Evolutionary conservation across 148 eudicot species (phyloP).

Genomic region (Vaccinium darrowii): DNA sequence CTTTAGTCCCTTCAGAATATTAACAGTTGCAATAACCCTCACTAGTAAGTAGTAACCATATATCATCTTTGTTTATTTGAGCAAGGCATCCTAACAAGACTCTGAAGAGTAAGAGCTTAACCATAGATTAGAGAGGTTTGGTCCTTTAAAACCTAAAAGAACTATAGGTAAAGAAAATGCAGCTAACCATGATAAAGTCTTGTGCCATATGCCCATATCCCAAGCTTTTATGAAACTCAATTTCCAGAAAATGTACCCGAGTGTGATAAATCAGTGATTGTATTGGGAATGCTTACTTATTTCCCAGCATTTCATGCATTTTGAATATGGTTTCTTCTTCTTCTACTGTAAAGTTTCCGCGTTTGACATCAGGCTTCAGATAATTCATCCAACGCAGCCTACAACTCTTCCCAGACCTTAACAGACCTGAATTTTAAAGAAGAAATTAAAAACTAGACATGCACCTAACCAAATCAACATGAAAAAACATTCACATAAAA

Average conservation of each 20-base stretch:
- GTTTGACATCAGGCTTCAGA: slow-evolving; percentile 22
- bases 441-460: not conserved
- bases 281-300: slow-evolving; percentile 10
- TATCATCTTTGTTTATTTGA: not conserved
- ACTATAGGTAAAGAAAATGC: no score
- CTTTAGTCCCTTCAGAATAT: no score
- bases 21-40: no score
- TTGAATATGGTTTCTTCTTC: slow-evolving; percentile 28
- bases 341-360: slow-evolving; percentile 22
- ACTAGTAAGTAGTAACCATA: no score
- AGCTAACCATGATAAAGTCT: not conserved
- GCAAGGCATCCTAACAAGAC: not conserved
- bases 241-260: not conserved
- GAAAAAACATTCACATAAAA: not conserved
- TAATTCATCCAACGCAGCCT: slow-evolving; percentile 35
- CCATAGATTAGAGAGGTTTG: not conserved
- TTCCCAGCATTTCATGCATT: slow-evolving; percentile 21
- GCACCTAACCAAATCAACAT: not conserved
- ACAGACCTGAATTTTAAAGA: slow-evolving; percentile 15
- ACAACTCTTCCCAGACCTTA: slow-evolving; percentile 32
- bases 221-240: not conserved
- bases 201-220: not conserved
- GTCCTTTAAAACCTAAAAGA: not conserved
- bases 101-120: not conserved
- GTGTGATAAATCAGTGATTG: not conserved